Percentiles rank a stretch among this genome's conserved stretches.
phyloP scores from a whole-genome alignment of 1,284 basidiomycete species.

The Inonotus hispidus region DNA sequence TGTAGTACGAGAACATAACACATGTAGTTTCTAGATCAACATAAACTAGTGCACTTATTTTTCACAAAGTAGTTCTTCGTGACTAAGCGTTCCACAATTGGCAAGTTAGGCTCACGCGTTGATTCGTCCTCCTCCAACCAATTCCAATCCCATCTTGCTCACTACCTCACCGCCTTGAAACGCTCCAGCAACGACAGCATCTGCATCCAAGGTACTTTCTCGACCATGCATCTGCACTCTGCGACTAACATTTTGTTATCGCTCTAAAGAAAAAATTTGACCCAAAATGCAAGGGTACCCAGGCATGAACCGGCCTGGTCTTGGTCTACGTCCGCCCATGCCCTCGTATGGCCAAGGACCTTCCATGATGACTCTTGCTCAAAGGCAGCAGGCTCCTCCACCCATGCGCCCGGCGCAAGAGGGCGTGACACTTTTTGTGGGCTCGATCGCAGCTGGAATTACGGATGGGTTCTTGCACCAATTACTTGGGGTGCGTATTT shows the following conservation, averaged over 20 bases:
- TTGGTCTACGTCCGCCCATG: constrained; percentile 78
- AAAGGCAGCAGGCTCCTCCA: constrained; percentile 69
- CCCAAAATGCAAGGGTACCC: constrained; percentile 15
- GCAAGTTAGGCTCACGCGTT: neutral
- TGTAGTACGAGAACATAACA: neutral
- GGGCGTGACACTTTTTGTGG: constrained; percentile 76
- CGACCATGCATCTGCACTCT: neutral
- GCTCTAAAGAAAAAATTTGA: neutral
- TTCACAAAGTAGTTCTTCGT: neutral
- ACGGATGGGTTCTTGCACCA: constrained; percentile 74
- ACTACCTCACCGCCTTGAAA: neutral
- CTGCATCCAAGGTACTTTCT: neutral
- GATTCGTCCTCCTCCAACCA: neutral
- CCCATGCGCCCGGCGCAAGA: constrained; percentile 41
- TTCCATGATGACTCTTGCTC: constrained; percentile 80
- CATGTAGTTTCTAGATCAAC: neutral
- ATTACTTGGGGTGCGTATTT: constrained; percentile 61
- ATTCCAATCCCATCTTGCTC: neutral
- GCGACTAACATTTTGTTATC: neutral
- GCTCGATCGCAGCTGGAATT: constrained; percentile 93
- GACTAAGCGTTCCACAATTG: neutral
- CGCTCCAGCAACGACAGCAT: neutral
- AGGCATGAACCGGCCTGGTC: constrained; percentile 61
- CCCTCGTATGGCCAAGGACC: constrained; percentile 82
- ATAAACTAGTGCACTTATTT: neutral